phyloP scores from a whole-genome alignment of 169 alveolate species.

The Miamiensis avidus region DNA sequence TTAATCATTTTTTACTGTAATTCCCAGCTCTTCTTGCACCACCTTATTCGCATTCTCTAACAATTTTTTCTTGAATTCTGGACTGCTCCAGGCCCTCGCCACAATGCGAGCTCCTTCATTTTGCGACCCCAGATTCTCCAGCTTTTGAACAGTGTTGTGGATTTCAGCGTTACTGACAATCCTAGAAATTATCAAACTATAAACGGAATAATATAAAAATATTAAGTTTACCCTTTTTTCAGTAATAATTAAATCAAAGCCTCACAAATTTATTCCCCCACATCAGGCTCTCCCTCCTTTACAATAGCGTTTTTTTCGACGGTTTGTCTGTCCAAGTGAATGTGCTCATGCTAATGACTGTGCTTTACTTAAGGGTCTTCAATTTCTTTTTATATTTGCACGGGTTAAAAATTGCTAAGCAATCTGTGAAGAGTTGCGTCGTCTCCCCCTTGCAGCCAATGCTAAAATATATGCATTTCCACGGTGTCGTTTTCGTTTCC shows the following conservation, averaged over 20 bases:
- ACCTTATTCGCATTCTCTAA: background rate
- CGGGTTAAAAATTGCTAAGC: background rate
- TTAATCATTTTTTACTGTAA: background rate
- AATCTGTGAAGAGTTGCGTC: background rate
- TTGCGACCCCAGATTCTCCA: background rate
- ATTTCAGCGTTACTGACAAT: background rate
- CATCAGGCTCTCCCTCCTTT: background rate
- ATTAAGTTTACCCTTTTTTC: background rate
- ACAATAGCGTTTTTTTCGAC: background rate
- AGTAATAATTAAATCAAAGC: background rate
- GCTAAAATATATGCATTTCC: background rate
- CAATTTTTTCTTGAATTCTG: background rate
- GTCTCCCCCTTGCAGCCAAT: background rate
- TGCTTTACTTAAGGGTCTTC: background rate
- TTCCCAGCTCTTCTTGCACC: background rate
- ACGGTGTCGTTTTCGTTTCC: background rate
- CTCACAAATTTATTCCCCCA: background rate
- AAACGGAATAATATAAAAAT: too few relatives aligned
- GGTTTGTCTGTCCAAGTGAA: background rate
- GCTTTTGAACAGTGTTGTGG: too few relatives aligned
- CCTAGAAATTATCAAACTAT: background rate
- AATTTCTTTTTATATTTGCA: too few relatives aligned
- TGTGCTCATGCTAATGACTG: too few relatives aligned
- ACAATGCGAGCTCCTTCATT: background rate
- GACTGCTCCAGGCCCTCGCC: background rate